phyloP scores from a whole-genome alignment of 176 grass and related monocot species.

The Cenchrus purpureus region DNA sequence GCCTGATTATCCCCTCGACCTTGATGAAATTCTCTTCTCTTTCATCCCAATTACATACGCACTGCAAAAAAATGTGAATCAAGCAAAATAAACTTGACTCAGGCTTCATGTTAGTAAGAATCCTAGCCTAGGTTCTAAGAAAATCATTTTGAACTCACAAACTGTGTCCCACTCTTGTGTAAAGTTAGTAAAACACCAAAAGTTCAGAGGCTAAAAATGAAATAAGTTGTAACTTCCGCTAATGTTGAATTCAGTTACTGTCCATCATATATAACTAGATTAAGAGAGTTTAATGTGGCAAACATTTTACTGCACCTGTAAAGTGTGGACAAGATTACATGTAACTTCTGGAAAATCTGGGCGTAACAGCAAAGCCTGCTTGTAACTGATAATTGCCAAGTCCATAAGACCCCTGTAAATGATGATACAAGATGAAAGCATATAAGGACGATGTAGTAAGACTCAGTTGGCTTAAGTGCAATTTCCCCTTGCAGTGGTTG shows the following conservation, averaged over 20 bases:
- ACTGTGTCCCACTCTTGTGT: background rate
- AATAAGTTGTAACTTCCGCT: slow-evolving; percentile 5
- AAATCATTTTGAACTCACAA: background rate
- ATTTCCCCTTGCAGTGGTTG: background rate
- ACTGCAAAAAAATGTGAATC: slow-evolving; percentile 17
- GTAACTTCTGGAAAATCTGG: slow-evolving; percentile 24
- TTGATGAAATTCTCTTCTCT: slow-evolving; percentile 15
- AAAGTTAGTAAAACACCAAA: background rate
- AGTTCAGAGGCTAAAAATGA: background rate
- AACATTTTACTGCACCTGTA: slow-evolving; percentile 7
- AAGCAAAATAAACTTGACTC: background rate
- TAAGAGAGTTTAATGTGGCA: background rate
- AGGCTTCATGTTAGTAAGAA: background rate
- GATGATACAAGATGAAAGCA: background rate
- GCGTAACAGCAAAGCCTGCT: slow-evolving; percentile 1
- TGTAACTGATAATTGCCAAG: slow-evolving; percentile 3
- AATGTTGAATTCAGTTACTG: background rate
- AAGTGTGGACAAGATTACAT: slow-evolving; percentile 4
- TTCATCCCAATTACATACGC: slow-evolving; percentile 13
- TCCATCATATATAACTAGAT: background rate
- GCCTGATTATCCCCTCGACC: background rate
- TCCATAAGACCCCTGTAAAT: background rate
- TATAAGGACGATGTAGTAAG: background rate
- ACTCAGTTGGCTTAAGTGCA: background rate
- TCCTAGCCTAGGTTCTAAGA: no score